A percentile compares a stretch with the other conserved stretches of the same genome.
These are phyloP conservation scores for Flammula alnicola DNA, from an alignment of 1,284 basidiomycete genomes.

Conservation along the genomic window DNA sequence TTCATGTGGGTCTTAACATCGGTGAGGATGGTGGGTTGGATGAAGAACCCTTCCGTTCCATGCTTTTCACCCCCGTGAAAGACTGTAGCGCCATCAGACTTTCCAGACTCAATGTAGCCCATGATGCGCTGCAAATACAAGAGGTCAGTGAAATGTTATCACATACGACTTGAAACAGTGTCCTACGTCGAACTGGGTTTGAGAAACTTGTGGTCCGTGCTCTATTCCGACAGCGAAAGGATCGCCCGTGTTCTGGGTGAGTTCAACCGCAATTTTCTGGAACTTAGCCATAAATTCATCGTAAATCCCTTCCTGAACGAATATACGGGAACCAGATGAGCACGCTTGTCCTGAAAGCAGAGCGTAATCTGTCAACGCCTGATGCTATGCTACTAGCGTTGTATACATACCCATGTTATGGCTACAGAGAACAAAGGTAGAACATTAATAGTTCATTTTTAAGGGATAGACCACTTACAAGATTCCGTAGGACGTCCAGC, in stretches of 20 bases:
- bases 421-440: slow-evolving; percentile 31
- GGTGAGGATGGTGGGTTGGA: slow-evolving; percentile 85
- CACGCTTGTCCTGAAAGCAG: slow-evolving; percentile 84
- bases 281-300: slow-evolving; percentile 71
- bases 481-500: slow-evolving; percentile 82
- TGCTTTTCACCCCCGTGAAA: slow-evolving; percentile 78
- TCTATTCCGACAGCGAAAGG: slow-evolving; percentile 74
- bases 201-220: slow-evolving; percentile 90
- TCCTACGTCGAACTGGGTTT: slow-evolving; percentile 67
- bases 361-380: no score
- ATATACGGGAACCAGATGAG: slow-evolving; percentile 84
- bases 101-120: slow-evolving; percentile 84
- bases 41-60: slow-evolving; percentile 76
- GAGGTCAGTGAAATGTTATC: neutral
- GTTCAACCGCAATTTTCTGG: slow-evolving; percentile 51
- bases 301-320: slow-evolving; percentile 83
- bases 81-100: slow-evolving; percentile 80
- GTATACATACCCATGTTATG: slow-evolving; percentile 35
- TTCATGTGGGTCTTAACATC: slow-evolving; percentile 79
- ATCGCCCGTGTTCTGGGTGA: slow-evolving; percentile 67
- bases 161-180: neutral
- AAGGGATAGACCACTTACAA: slow-evolving; percentile 53
- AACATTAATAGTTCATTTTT: neutral
- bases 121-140: slow-evolving; percentile 33
- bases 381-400: no score